Base-by-base conservation (phyloP, 768 basidiomycete genomes). In the Naganishia onofrii region DNA sequence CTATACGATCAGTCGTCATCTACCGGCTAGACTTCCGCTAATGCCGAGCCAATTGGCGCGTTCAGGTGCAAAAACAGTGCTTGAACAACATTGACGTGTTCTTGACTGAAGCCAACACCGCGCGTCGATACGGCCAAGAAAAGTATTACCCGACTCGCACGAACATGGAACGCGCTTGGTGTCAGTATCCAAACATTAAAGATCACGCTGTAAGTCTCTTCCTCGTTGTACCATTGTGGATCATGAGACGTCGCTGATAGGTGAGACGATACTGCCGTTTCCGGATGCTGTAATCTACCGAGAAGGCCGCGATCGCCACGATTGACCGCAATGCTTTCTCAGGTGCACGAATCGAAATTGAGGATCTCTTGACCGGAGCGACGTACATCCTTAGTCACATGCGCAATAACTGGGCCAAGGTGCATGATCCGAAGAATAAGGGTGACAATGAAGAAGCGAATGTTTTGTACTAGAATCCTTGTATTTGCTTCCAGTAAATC, bases 271-370 rank as follows among this genome's bases (percentile, higher is more conserved):
- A 32, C 9, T 17, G 26, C 29, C 1, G 32, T 12, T 38, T 8
- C 42, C 42, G 42, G 3, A 17, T 2, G 34, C 23, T n/a, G 29
- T 19, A 19, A n/a, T 36, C n/a, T n/a, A n/a, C n/a, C n/a, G n/a
- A n/a, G n/a, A n/a, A 58, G 57, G 57, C 34, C 23, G 57, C 57
- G 17, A 26, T 58, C 34, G 57, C 57, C 15, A 36, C 38, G 4
- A 36, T 32, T 31, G 57, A 58, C 34, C 57, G 34, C 4, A 32
- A 58, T 8, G 34, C 36, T n/a, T 58, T 58, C 34, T 38, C 15
- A 19, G 12, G 34, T 2, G 57, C 57, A 21, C 57, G 29, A 19
- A 21, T 23, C 57, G 38, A n/a, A 38, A 34, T 58, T 36, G 32
- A 58, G 23, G 26, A n/a, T 21, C 57, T 36, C 34, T 23, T 32